Base-by-base conservation (phyloP, 129 eudicot species). In the Pittosporum tobira region DNA sequence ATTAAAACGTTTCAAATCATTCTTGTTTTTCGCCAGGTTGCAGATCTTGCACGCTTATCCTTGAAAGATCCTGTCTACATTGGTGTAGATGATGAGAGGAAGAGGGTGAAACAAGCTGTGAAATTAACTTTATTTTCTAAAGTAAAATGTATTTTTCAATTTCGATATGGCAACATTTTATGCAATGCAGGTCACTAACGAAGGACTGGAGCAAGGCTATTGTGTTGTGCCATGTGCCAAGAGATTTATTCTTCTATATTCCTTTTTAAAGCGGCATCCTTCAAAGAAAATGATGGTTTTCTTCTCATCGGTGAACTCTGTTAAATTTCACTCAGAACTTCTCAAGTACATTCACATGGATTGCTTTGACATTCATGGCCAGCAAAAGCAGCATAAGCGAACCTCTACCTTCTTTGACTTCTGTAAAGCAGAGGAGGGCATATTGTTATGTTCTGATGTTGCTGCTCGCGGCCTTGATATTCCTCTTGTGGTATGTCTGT, bases 391-490 rank as follows among this genome's bases (percentile, higher is more conserved):
- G 75, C 74, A 62, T 55, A 77, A 77, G 57, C 61, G 88, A 40
- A 73, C 84, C 0, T 51, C 76, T 27, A 82, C 88, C 29, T 74
- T 82, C 64, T 77, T 71, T 40, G 83, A 74, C 36, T 82, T 77
- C 52, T 63, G 78, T 60, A 61, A 78, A 68, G 81, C 76, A 21
- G 76, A 82, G 59, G 74, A 71, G 60, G 88, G 88, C 11, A 77
- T 82, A 11, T 60, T 82, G 61, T 63, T 82, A 54, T 82, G 88
- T 60, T 77, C 88, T 1, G 84, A 82, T 68, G 84, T 82, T 42
- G 84, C 81, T 47, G 84, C 84, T 51, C 88, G 84, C 36, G 88
- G 88, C 26, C 84, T 82, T 67, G 88, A 82, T 70, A 82, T 82
- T 55, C 88, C 88, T 55, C 34, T 79, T 37, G 88, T 82, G 81